Base-by-base conservation (phyloP, 176 grass and related monocot species). In the Bromus sterilis region DNA sequence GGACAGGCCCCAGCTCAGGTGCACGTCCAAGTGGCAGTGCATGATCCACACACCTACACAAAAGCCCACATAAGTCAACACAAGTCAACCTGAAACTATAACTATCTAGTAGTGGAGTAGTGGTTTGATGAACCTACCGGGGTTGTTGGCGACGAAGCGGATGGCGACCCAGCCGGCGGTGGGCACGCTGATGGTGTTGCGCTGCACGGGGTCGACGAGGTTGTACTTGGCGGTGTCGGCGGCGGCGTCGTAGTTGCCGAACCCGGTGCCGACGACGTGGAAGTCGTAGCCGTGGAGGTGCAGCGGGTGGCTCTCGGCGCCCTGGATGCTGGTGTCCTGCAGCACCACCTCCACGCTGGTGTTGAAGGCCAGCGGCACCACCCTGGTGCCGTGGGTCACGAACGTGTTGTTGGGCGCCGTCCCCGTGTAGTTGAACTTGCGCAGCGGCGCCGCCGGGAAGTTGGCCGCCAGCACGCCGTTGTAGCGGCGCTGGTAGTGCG, bases 1-100 rank as follows among this genome's bases (percentile, higher is more conserved):
- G 32, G 71, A 88, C 26, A 97, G 75, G 10, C 87, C 94, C 94
- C 94, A 97, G 48, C 87, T 97, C 36, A 88, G 64, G 66, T 97
- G 94, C 25, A 87, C 89, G 79, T 97, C 91, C 4, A 92, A 39
- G 85, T 97, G 94, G 85, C 94, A 97, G 75, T 97, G 91, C 94
- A 97, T 97, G 83, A 97, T 77, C 91, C 91, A 97, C 4, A 92
- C 89, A 28, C 91, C 94, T 93, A 70, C 16, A 31, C 48, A 3
- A 14, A 66, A 42, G 53, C 14, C 24, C 35, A 57, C 15, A 32
- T 10, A 11, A 26, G 15, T 31, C 56, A 63, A 83, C 51, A 16
- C 0, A 26, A 31, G 24, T 76, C 44, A 61, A 33, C n/a, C n/a
- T n/a, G n/a, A n/a, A n/a, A n/a, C n/a, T n/a, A n/a, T n/a, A n/a